Evolutionary conservation across 345 rosid species (phyloP), one percentile per base, ranked within the genome.

Genomic region (Jatropha curcas): DNA sequence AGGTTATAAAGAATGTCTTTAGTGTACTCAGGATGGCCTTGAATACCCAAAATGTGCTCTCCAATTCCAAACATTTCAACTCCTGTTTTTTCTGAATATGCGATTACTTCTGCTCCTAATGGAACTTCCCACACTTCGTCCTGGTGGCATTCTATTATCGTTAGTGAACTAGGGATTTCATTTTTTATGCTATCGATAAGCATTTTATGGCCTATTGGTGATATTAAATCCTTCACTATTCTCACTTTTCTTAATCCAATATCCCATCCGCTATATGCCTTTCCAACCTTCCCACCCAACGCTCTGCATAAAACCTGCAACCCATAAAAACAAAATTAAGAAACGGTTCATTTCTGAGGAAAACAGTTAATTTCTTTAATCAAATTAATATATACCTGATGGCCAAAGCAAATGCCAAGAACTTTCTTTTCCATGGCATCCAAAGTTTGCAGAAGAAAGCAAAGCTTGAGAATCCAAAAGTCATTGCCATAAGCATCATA

Each of bases 341-440:
- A n/a, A n/a, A n/a, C n/a, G n/a, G n/a, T n/a, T n/a, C n/a, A n/a
- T n/a, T n/a, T n/a, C n/a, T n/a, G n/a, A n/a, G n/a, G n/a, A n/a
- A n/a, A n/a, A n/a, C n/a, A n/a, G n/a, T n/a, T n/a, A n/a, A n/a
- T n/a, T n/a, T n/a, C n/a, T n/a, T n/a, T n/a, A n/a, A n/a, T n/a
- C n/a, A 28, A n/a, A n/a, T n/a, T n/a, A n/a, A n/a, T 16, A 12
- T 1, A 16, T 74, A 94, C 98, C 97, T 94, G 98, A 68, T 94
- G 98, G 71, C 98, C 98, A 61, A 94, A 94, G 89, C 97, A 94
- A 78, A 94, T 82, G 8, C 97, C 97, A 13, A 92, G 90, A 50
- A 89, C 72, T 73, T 90, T 92, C 84, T 90, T 90, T 85, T 84
- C 79, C 98, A 88, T 88, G 79, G 88, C 80, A 72, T 89, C 90